Conservation (phyloP, 495 filamentous ascomycete species). For the Hypomontagnella submonticulosa region DNA sequence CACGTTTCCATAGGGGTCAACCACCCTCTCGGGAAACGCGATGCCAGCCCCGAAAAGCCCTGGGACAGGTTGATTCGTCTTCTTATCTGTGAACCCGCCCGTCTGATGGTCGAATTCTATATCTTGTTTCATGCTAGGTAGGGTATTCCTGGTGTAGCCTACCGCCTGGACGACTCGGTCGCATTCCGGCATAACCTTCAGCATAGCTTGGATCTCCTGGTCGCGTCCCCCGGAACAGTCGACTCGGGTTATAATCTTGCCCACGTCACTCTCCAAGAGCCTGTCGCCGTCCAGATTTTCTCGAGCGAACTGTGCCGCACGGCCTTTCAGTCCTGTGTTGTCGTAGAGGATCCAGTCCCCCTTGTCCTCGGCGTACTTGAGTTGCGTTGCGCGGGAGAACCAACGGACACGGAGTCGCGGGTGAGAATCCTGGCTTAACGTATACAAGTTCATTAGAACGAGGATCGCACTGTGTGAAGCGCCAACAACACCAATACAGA, state of each 20-base stretch:
- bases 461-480: constrained; percentile 72
- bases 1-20: constrained; percentile 69
- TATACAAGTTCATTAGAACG: constrained; percentile 68
- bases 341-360: constrained; percentile 72
- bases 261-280: constrained; percentile 60
- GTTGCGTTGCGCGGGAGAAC: constrained; percentile 66
- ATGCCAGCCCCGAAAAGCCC: constrained; percentile 70
- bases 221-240: constrained; percentile 54
- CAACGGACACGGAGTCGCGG: constrained; percentile 66
- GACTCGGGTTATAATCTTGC: constrained; percentile 62
- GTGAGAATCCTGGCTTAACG: constrained; percentile 61
- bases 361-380: constrained; percentile 70
- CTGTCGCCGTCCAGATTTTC: constrained; percentile 64
- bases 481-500: constrained; percentile 66
- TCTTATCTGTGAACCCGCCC: constrained; percentile 60
- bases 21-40: constrained; percentile 68
- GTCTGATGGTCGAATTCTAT: constrained; percentile 62
- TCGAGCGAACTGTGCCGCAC: constrained; percentile 67
- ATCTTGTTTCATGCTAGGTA: constrained; percentile 57
- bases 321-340: constrained; percentile 72
- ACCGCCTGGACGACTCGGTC: constrained; percentile 65
- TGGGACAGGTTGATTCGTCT: constrained; percentile 50
- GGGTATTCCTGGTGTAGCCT: constrained; percentile 61
- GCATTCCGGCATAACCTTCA: constrained; percentile 59
- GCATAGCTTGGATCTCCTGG: constrained; percentile 57